These are phyloP conservation scores for Daldinia sp. DNA, from an alignment of 2,329 filamentous ascomycete species.

Conservation along the genomic window DNA sequence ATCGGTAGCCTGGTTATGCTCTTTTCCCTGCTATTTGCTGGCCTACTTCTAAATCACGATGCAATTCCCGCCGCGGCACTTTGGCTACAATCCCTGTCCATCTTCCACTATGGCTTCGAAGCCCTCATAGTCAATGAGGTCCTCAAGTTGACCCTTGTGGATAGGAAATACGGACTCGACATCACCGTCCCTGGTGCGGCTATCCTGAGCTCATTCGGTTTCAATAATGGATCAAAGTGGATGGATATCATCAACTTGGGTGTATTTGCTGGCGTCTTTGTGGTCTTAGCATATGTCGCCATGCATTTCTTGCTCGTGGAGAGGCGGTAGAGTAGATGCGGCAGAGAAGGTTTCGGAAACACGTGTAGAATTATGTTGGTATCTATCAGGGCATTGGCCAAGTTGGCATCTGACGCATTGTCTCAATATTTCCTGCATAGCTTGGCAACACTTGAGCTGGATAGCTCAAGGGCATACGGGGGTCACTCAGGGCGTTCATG, in stretches of 20 bases:
- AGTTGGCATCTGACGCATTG: constrained; percentile 27
- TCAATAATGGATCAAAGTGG: constrained; percentile 89
- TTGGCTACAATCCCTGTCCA: constrained; percentile 94
- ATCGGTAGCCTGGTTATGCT: constrained; percentile 97
- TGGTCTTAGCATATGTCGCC: constrained; percentile 87
- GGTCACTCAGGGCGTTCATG: constrained; percentile 38
- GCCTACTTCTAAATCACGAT: constrained; percentile 92
- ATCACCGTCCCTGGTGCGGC: constrained; percentile 96
- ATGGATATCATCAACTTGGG: constrained; percentile 83
- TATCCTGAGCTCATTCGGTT: constrained; percentile 94
- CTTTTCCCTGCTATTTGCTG: constrained; percentile 94
- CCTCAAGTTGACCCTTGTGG: constrained; percentile 85
- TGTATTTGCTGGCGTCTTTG: constrained; percentile 84
- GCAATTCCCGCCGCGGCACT: constrained; percentile 86
- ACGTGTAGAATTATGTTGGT: constrained; percentile 37
- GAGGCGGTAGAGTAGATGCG: constrained; percentile 70
- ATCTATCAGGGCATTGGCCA: constrained; percentile 22
- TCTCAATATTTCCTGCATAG: constrained; percentile 38
- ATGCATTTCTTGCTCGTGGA: constrained; percentile 96
- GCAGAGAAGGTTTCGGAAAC: constrained; percentile 14
- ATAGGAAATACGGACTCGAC: constrained; percentile 95
- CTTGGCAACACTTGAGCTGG: constrained; percentile 36
- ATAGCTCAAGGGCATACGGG: constrained; percentile 39
- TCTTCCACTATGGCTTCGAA: constrained; percentile 98
- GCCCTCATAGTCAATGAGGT: constrained; percentile 98